Evolutionary conservation across 73 alveolate genomes (phyloP).

Genomic region (Paramecium primaurelia): DNA sequence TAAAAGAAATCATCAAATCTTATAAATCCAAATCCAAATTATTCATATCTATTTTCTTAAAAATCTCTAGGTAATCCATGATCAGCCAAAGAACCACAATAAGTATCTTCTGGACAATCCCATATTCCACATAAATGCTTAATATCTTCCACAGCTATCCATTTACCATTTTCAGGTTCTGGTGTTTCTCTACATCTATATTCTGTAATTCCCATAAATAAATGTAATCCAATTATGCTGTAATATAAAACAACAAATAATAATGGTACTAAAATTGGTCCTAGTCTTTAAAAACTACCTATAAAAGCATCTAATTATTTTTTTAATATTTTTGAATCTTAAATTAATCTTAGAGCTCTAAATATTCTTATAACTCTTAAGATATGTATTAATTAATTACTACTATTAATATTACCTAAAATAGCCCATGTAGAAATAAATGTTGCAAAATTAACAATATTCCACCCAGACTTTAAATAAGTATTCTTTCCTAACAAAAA

Average conservation of each 20-base stretch:
- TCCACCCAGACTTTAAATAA: constrained; percentile 37
- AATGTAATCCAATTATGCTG: constrained; percentile 57
- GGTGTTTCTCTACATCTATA: constrained; percentile 58
- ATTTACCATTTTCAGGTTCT: constrained; percentile 44
- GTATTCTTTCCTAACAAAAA: constrained; percentile 3
- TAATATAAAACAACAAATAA: constrained; percentile 47
- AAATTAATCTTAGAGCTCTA: constrained; percentile 38
- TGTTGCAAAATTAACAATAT: background rate
- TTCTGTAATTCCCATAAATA: constrained; percentile 57
- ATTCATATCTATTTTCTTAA: background rate
- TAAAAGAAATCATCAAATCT: constrained; percentile 54
- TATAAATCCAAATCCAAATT: constrained; percentile 19
- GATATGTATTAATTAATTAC: background rate
- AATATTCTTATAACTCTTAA: constrained; percentile 48
- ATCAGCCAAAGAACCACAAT: constrained; percentile 51
- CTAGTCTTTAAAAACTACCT: constrained; percentile 41
- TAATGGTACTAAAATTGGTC: constrained; percentile 40
- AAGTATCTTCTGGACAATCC: constrained; percentile 52
- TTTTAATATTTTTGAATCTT: constrained; percentile 4
- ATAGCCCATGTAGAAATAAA: constrained; percentile 26
- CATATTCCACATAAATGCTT: constrained; percentile 47
- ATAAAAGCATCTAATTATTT: constrained; percentile 22
- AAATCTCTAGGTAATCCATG: constrained; percentile 27
- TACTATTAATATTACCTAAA: background rate
- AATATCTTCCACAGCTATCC: constrained; percentile 22